A percentile compares a stretch with the other conserved stretches of the same genome.
Conservation (phyloP, 306 rosid species). For the Vigna hirtella region DNA sequence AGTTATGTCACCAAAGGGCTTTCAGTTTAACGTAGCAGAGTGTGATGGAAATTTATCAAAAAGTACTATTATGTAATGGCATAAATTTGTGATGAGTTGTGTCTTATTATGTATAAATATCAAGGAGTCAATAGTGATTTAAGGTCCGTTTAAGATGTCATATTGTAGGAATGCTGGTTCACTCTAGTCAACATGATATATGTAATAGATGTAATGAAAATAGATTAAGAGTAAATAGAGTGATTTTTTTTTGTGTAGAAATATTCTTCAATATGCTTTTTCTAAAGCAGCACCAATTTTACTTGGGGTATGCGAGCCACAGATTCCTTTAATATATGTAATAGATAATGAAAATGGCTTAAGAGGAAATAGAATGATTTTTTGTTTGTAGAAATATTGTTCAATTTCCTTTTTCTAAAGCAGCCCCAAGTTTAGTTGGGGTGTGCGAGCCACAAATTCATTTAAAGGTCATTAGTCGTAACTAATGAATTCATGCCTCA, state of each 20-base stretch:
- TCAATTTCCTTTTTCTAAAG: not conserved
- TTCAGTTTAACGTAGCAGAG: not conserved
- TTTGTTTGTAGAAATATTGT: not conserved
- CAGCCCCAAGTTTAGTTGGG: not conserved
- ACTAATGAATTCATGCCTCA: not conserved
- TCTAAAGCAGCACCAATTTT: not conserved
- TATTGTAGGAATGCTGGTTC: slow-evolving; percentile 4
- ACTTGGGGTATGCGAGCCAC: not conserved
- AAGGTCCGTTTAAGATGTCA: slow-evolving; percentile 5
- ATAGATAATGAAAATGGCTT: no score
- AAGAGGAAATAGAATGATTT: slow-evolving; percentile 2
- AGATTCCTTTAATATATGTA: not conserved
- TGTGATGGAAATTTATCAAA: not conserved
- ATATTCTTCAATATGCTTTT: not conserved
- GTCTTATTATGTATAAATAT: not conserved
- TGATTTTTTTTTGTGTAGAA: not conserved
- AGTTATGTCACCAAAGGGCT: not conserved
- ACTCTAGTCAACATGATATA: slow-evolving; percentile 1
- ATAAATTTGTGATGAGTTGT: not conserved
- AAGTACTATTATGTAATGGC: not conserved
- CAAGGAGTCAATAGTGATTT: not conserved
- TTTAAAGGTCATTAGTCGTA: not conserved
- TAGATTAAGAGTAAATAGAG: not conserved
- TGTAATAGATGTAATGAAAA: not conserved
- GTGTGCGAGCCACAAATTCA: not conserved